These are phyloP conservation scores for Mesembryanthemum crystallinum DNA, from an alignment of 148 eudicot species.

Conservation along the genomic window DNA sequence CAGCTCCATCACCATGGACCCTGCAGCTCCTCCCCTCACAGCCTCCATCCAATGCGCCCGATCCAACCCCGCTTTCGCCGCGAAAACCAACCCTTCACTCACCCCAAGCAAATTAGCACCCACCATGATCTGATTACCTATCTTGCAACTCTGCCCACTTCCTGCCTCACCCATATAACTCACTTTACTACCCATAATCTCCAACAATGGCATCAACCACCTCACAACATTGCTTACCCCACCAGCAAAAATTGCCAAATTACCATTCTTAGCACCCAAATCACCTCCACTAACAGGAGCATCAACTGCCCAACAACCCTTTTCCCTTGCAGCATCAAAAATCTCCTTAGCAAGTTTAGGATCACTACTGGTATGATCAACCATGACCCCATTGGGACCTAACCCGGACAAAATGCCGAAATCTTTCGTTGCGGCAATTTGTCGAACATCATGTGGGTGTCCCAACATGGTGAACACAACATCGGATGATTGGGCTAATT, in stretches of 20 bases:
- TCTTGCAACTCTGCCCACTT: conserved; percentile 75
- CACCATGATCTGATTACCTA: conserved; percentile 78
- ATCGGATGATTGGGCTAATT: conserved; percentile 42
- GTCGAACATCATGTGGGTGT: conserved; percentile 82
- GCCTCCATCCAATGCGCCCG: conserved; percentile 57
- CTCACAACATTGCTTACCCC: conserved; percentile 51
- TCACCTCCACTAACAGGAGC: conserved; percentile 93
- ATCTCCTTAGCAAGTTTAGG: conserved; percentile 53
- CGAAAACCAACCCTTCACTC: conserved; percentile 86
- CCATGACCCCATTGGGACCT: conserved; percentile 41
- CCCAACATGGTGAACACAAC: conserved; percentile 87
- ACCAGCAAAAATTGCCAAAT: conserved; percentile 62
- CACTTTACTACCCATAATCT: conserved; percentile 49
- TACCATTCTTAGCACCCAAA: conserved; percentile 72
- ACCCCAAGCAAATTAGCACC: conserved; percentile 74
- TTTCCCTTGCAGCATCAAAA: conserved; percentile 32
- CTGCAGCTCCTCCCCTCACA: conserved; percentile 70
- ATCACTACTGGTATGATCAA: conserved; percentile 72
- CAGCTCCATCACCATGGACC: conserved; percentile 77
- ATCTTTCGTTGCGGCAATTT: conserved; percentile 39
- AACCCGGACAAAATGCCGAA: conserved; percentile 41
- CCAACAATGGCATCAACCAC: conserved; percentile 67
- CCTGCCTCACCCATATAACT: conserved; percentile 63
- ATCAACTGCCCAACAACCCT: conserved; percentile 53
- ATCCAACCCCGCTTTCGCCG: conserved; percentile 62